phyloP scores from a whole-genome alignment of 768 basidiomycete species.

The Rhodosporidiobolus odoratus region DNA sequence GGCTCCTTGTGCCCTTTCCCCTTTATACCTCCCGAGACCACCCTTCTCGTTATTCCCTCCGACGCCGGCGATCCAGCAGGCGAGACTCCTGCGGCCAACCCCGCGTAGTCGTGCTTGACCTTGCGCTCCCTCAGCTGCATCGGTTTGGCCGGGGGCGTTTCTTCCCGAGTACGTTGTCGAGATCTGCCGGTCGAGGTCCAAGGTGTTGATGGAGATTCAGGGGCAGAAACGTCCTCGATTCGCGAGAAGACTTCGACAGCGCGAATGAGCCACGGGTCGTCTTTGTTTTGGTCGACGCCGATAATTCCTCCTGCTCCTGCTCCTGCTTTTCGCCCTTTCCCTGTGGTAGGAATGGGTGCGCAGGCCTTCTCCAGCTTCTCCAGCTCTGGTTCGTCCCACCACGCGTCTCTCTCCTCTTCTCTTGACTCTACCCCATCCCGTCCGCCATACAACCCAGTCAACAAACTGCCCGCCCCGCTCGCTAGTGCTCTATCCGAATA shows the following conservation, averaged over 20 bases:
- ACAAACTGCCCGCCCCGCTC: constrained; percentile 75
- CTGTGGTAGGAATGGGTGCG: background rate
- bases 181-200: no score
- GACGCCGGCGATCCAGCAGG: background rate
- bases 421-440: background rate
- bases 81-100: constrained; percentile 2
- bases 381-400: constrained; percentile 4
- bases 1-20: background rate
- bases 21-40: background rate
- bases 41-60: background rate
- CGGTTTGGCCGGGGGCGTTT: background rate
- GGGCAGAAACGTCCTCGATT: background rate
- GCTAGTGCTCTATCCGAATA: constrained; percentile 84
- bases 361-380: constrained; percentile 17
- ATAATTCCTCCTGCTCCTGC: background rate
- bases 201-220: background rate
- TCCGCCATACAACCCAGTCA: constrained; percentile 56
- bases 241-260: constrained; percentile 25
- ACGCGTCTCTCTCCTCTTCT: background rate
- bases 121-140: constrained; percentile 25
- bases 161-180: background rate
- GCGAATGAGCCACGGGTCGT: constrained; percentile 18
- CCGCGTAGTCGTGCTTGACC: constrained; percentile 8
- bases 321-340: background rate
- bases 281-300: background rate